phyloP scores from a whole-genome alignment of 352 stramenopile species.

The Globisporangium acanthophoron region DNA sequence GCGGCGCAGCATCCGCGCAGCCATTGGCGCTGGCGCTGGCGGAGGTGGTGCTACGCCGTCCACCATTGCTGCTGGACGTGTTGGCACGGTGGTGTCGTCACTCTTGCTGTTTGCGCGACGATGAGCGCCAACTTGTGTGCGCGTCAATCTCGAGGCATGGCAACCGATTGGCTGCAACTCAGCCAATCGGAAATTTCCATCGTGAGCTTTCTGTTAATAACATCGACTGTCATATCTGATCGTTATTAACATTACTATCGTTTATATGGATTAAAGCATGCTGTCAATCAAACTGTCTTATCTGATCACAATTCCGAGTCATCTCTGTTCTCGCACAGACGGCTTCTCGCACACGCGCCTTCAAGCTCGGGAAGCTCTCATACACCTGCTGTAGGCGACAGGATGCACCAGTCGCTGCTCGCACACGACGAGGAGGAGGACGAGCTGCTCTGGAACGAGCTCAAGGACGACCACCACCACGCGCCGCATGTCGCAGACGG shows the following conservation, averaged over 20 bases:
- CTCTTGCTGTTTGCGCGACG: neutral
- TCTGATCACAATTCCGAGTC: too few relatives aligned
- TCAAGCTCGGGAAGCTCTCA: neutral
- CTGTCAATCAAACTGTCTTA: too few relatives aligned
- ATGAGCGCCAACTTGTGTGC: too few relatives aligned
- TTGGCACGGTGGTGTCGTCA: neutral
- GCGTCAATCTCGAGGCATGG: too few relatives aligned
- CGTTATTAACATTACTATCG: too few relatives aligned
- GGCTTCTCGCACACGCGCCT: neutral
- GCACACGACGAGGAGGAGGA: slow-evolving; percentile 48
- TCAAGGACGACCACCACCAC: slow-evolving; percentile 40
- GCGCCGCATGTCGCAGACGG: slow-evolving; percentile 7
- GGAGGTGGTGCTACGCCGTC: neutral
- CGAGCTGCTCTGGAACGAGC: slow-evolving; percentile 77
- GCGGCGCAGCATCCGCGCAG: slow-evolving; percentile 28
- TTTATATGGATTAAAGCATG: too few relatives aligned
- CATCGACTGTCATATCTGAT: too few relatives aligned
- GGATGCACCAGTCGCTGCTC: slow-evolving; percentile 72
- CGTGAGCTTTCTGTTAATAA: too few relatives aligned
- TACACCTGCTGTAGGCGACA: neutral
- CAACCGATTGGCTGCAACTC: too few relatives aligned
- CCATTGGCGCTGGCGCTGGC: neutral
- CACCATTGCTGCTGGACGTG: neutral
- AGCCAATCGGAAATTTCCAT: too few relatives aligned
- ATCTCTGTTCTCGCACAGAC: too few relatives aligned